These are phyloP conservation scores for Euphorbia pulcherrima DNA, from an alignment of 345 rosid genomes.

Conservation along the genomic window DNA sequence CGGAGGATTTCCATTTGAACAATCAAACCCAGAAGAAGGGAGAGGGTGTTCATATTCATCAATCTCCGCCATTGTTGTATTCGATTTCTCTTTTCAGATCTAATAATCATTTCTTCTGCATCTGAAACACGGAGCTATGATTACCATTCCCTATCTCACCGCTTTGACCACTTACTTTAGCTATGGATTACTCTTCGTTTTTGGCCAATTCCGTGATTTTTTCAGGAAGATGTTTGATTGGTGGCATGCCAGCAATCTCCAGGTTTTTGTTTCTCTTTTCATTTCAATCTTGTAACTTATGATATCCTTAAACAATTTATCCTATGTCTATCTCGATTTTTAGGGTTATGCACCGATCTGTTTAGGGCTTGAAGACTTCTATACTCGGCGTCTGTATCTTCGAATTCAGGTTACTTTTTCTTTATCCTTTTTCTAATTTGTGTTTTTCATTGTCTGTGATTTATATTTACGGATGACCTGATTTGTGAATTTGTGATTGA, in stretches of 20 bases:
- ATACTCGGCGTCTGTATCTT: conserved; percentile 71
- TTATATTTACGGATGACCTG: not conserved
- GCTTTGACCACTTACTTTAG: conserved; percentile 74
- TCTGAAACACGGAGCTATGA: conserved; percentile 32
- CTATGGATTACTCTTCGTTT: conserved; percentile 69
- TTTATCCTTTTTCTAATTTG: not conserved
- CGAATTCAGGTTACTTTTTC: conserved; percentile 67
- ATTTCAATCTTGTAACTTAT: not conserved
- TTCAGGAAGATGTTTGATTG: conserved; percentile 60
- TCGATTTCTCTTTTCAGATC: not conserved
- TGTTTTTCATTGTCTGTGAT: not conserved
- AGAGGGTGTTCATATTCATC: not conserved
- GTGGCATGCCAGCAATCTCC: conserved; percentile 52
- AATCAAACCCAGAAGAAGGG: not conserved
- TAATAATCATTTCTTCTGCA: not conserved
- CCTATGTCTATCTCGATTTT: not conserved
- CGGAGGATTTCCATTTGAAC: not conserved
- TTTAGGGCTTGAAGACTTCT: conserved; percentile 85
- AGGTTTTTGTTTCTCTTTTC: conserved; percentile 26
- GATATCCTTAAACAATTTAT: not conserved
- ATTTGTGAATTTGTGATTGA: not conserved
- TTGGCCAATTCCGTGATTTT: conserved; percentile 78
- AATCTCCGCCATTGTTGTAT: not conserved
- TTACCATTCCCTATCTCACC: conserved; percentile 66
- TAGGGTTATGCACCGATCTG: conserved; percentile 96